Evolutionary conservation across 495 filamentous ascomycete genomes (phyloP).

Genomic region (Hyaloscypha variabilis): DNA sequence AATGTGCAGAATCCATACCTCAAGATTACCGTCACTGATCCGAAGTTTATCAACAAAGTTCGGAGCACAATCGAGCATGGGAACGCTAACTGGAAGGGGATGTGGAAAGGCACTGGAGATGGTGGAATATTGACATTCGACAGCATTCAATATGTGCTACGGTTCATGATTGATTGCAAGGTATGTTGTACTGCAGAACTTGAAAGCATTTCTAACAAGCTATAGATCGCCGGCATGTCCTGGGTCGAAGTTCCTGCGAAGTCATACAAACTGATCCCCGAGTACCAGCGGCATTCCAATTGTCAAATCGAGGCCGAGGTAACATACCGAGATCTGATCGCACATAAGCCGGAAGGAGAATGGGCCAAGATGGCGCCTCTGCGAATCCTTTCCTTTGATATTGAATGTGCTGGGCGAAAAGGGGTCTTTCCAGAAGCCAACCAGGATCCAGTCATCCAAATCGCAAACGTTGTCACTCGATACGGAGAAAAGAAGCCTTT

Average conservation of each 20-base stretch:
- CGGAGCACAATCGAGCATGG: conserved; percentile 72
- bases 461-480: conserved; percentile 94
- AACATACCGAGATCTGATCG: conserved; percentile 79
- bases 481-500: conserved; percentile 97
- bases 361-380: conserved; percentile 99
- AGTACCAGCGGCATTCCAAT: conserved; percentile 71
- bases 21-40: conserved; percentile 89
- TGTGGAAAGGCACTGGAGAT: conserved; percentile 73
- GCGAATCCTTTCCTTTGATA: conserved; percentile 93
- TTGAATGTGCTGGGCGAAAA: conserved; percentile 96
- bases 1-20: conserved; percentile 90
- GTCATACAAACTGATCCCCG: conserved; percentile 68
- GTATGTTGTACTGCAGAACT: conserved; percentile 40
- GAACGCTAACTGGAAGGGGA: conserved; percentile 83
- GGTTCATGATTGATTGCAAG: conserved; percentile 97
- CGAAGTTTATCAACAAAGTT: conserved; percentile 74
- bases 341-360: conserved; percentile 88
- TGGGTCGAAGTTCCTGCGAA: conserved; percentile 87
- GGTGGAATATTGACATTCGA: conserved; percentile 81
- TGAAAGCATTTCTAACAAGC: conserved; percentile 18
- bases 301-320: conserved; percentile 93
- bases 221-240: conserved; percentile 88
- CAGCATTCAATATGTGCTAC: conserved; percentile 89
- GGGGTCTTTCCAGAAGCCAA: conserved; percentile 94
- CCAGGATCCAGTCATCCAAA: conserved; percentile 94